A percentile compares a stretch with the other conserved stretches of the same genome.
phyloP scores from a whole-genome alignment of 1,284 basidiomycete species.

The Retiboletus flavoniger region DNA sequence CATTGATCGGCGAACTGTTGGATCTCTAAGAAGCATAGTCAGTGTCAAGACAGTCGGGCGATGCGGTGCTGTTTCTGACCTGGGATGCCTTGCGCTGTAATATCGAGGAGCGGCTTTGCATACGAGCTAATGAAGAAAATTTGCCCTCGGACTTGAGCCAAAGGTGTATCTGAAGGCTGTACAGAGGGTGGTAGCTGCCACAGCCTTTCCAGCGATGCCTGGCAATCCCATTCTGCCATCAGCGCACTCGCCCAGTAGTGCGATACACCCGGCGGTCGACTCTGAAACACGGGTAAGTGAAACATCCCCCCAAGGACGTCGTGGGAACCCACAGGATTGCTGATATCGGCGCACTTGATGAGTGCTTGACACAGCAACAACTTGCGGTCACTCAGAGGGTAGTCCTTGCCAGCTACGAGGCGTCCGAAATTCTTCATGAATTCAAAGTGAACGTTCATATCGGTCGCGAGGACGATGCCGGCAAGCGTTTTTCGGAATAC shows the following conservation, averaged over 20 bases:
- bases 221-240: slow-evolving; percentile 85
- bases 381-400: slow-evolving; percentile 49
- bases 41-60: slow-evolving; percentile 6
- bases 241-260: slow-evolving; percentile 89
- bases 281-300: slow-evolving; percentile 45
- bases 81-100: slow-evolving; percentile 71
- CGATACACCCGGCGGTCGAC: slow-evolving; percentile 86
- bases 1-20: slow-evolving; percentile 62
- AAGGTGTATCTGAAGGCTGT: slow-evolving; percentile 58
- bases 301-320: slow-evolving; percentile 3
- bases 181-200: slow-evolving; percentile 77
- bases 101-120: slow-evolving; percentile 78
- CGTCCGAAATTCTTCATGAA: slow-evolving; percentile 73
- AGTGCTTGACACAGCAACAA: slow-evolving; percentile 85
- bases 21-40: slow-evolving; percentile 53
- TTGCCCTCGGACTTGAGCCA: slow-evolving; percentile 79
- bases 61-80: slow-evolving; percentile 40
- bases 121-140: slow-evolving; percentile 88
- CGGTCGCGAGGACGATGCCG: slow-evolving; percentile 84
- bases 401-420: slow-evolving; percentile 44
- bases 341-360: slow-evolving; percentile 96
- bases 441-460: slow-evolving; percentile 85
- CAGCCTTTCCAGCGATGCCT: slow-evolving; percentile 78
- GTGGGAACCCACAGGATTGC: slow-evolving; percentile 76
- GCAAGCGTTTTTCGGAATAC: slow-evolving; percentile 73